A percentile compares a stretch with the other conserved stretches of the same genome.
These are phyloP conservation scores for Phaeosphaeriaceae sp. DNA, from an alignment of 2,329 filamentous ascomycete genomes.

Conservation along the genomic window DNA sequence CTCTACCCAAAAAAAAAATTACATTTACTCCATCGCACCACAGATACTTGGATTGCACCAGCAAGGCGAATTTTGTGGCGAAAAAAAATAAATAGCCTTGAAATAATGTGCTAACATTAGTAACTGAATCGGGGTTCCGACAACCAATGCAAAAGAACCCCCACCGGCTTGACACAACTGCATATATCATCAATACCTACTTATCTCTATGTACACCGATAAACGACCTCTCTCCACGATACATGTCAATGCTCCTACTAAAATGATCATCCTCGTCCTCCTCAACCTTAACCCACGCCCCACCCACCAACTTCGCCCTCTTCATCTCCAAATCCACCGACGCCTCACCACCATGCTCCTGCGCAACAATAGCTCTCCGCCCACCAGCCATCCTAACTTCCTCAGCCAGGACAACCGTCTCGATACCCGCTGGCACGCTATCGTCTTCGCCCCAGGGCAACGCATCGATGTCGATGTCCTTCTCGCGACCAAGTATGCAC, in stretches of 20 bases:
- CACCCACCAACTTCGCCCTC: slow-evolving; percentile 44
- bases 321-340: slow-evolving; percentile 55
- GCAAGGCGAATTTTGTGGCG: too few species aligned
- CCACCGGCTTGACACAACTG: too few species aligned
- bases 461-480: slow-evolving; percentile 81
- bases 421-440: slow-evolving; percentile 71
- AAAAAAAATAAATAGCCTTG: too few species aligned
- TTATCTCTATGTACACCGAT: slow-evolving; percentile 35
- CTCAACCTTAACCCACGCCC: slow-evolving; percentile 50
- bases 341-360: slow-evolving; percentile 65
- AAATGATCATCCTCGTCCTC: slow-evolving; percentile 45
- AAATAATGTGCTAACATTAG: too few species aligned
- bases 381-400: slow-evolving; percentile 63
- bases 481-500: slow-evolving; percentile 72
- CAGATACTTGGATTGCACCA: too few species aligned
- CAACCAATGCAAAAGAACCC: too few species aligned
- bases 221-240: slow-evolving; percentile 41
- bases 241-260: slow-evolving; percentile 40
- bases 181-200: too few species aligned
- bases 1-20: too few species aligned
- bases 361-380: slow-evolving; percentile 28
- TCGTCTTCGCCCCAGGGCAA: slow-evolving; percentile 84
- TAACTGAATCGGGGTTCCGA: too few species aligned
- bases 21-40: too few species aligned
- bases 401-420: slow-evolving; percentile 79